These are phyloP conservation scores for Pleurozium schreberi DNA, from an alignment of 225 moss, liverwort and hornwort species.

Conservation along the genomic window DNA sequence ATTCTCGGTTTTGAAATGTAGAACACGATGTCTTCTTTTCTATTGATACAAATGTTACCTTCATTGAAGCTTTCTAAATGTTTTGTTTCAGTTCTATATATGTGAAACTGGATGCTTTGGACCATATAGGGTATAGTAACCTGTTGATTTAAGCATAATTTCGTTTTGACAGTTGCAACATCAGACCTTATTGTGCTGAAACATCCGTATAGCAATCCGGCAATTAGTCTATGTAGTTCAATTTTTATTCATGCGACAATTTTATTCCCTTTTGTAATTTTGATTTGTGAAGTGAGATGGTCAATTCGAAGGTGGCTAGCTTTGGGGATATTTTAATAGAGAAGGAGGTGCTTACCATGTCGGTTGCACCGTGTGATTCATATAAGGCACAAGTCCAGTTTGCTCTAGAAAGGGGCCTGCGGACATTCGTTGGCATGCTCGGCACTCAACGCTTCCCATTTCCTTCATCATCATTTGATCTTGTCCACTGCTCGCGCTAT, in stretches of 20 bases:
- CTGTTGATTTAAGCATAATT: background rate
- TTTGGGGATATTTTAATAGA: constrained; percentile 27
- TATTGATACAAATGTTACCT: background rate
- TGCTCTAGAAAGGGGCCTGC: constrained; percentile 48
- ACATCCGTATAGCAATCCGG: background rate
- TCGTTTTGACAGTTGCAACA: background rate
- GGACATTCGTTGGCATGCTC: constrained; percentile 45
- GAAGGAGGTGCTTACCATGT: constrained; percentile 45
- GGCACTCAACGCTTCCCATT: constrained; percentile 45
- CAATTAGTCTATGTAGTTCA: background rate
- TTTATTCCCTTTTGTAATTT: background rate
- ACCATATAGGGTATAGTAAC: background rate
- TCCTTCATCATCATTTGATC: constrained; percentile 42
- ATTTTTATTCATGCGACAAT: background rate
- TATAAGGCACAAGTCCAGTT: constrained; percentile 49
- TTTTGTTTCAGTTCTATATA: background rate
- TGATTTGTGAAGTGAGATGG: background rate
- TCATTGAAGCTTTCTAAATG: background rate
- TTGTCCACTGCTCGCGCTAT: constrained; percentile 51
- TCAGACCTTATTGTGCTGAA: background rate
- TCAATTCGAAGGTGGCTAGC: constrained; percentile 39
- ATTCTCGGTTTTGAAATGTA: background rate
- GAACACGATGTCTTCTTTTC: background rate
- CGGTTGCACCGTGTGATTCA: constrained; percentile 47
- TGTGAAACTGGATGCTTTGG: background rate